These are phyloP conservation scores for Heliamphora exappendiculata DNA, from an alignment of 148 eudicot genomes.

Conservation along the genomic window DNA sequence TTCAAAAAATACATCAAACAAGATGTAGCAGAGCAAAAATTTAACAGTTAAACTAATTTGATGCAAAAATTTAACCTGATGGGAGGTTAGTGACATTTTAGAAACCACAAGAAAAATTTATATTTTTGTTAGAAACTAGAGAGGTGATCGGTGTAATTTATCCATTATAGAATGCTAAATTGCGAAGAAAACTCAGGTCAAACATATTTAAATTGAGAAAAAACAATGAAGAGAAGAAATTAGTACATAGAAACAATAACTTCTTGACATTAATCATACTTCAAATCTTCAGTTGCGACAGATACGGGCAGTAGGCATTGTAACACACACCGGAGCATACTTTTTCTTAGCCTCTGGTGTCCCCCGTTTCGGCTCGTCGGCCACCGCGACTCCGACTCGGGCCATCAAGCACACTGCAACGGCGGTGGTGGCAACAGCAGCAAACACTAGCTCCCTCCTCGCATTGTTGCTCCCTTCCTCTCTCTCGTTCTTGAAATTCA, in stretches of 20 bases:
- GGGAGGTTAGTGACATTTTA: too few relatives aligned
- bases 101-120: too few relatives aligned
- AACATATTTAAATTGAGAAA: neutral
- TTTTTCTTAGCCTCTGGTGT: conserved; percentile 76
- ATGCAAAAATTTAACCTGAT: too few relatives aligned
- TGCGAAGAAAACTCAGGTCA: neutral
- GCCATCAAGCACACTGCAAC: conserved; percentile 43
- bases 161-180: too few relatives aligned
- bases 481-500: conserved; percentile 9
- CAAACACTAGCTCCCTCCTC: conserved; percentile 66
- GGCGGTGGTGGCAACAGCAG: conserved; percentile 57
- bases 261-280: neutral
- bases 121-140: too few relatives aligned
- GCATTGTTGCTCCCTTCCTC: conserved; percentile 24
- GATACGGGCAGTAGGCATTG: conserved; percentile 70
- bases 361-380: conserved; percentile 65
- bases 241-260: neutral
- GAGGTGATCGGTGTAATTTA: too few relatives aligned
- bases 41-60: too few relatives aligned
- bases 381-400: conserved; percentile 39
- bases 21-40: too few relatives aligned
- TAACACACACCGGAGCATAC: conserved; percentile 58
- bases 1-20: too few relatives aligned
- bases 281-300: conserved; percentile 43
- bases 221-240: neutral